Conservation (phyloP, 2,329 filamentous ascomycete species). For the Trichoderma afroharzianum region DNA sequence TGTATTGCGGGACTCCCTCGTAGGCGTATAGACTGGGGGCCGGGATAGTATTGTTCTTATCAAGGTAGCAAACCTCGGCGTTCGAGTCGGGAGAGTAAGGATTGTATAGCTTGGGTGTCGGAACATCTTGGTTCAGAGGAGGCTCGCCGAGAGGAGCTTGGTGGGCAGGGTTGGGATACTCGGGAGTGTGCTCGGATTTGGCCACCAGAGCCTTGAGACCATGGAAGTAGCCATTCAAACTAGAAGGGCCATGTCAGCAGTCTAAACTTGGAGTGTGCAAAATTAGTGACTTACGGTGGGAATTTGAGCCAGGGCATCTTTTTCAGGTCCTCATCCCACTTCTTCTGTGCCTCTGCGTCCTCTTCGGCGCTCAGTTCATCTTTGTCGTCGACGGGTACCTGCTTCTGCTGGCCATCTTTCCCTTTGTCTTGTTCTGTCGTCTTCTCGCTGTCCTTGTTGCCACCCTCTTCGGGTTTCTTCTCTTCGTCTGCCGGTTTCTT, state of each 20-base stretch:
- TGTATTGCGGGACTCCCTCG: constrained; percentile 67
- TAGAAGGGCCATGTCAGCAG: constrained; percentile 32
- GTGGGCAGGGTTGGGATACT: constrained; percentile 59
- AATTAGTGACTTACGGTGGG: constrained; percentile 31
- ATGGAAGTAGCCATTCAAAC: constrained; percentile 76
- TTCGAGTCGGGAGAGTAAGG: constrained; percentile 57
- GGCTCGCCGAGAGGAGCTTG: constrained; percentile 34
- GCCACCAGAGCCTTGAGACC: constrained; percentile 69
- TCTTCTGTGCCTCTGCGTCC: constrained; percentile 27
- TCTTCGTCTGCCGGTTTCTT: background rate
- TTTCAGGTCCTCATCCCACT: constrained; percentile 29
- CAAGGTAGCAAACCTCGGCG: constrained; percentile 61
- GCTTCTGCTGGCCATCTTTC: background rate
- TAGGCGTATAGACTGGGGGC: constrained; percentile 66
- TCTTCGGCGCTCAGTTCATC: constrained; percentile 19
- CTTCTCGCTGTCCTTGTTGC: constrained; percentile 16
- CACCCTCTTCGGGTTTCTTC: background rate
- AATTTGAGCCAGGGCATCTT: constrained; percentile 41
- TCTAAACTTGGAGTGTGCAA: background rate
- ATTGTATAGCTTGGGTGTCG: constrained; percentile 53
- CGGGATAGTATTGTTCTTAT: constrained; percentile 53
- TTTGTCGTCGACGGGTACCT: background rate
- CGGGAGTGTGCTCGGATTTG: constrained; percentile 60
- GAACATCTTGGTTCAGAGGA: constrained; percentile 36
- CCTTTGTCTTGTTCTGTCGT: background rate